Base-by-base conservation (phyloP, 2,329 filamentous ascomycete genomes). In the Aschersonia sp. region DNA sequence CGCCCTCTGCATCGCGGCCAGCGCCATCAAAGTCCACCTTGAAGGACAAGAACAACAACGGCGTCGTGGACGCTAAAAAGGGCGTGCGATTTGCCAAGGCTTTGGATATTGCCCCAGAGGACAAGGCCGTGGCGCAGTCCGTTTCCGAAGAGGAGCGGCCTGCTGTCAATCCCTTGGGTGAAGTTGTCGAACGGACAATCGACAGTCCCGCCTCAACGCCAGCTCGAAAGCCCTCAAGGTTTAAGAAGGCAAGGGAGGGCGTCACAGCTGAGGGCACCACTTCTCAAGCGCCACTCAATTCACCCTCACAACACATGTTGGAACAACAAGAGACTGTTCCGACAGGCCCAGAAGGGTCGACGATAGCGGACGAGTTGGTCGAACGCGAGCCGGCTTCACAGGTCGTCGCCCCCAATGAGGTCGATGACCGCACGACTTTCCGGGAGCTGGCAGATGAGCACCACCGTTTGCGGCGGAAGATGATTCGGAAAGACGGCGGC, bases 371-470 rank as follows among this genome's bases (percentile, higher is more conserved):
- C 31, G 74, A 63, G 3, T 58, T 84, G 12, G 62, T 81, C 29
- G 79, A 83, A 60, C 72, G 74, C 41, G 66, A 72, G 42, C 59
- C 65, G 7, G 58, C 54, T 30, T 48, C 52, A 5, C 50, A 53
- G 32, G 56, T 62, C 30, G 49, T 55, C n/a, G 49, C 55, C 51
- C 77, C 78, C 0, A 77, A 85, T 54, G 81, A 85, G 53, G 70
- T 90, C 40, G 84, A 95, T 5, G 72, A 79, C 22, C 54, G 57
- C n/a, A 68, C 89, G 32, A 70, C 90, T 46, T 76, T 84, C 47
- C 80, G 85, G 52, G 84, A 94, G 61, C 80, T 94, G 11, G 82
- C 85, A 6, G 77, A 79, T 39, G 85, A 94, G 59, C 94, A 94
- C 63, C 84, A 94, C 61, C 80, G 78, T 43, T 72, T 86, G 62